These are phyloP conservation scores for Pythium rishiriense DNA, from an alignment of 352 stramenopile species.

Conservation along the genomic window DNA sequence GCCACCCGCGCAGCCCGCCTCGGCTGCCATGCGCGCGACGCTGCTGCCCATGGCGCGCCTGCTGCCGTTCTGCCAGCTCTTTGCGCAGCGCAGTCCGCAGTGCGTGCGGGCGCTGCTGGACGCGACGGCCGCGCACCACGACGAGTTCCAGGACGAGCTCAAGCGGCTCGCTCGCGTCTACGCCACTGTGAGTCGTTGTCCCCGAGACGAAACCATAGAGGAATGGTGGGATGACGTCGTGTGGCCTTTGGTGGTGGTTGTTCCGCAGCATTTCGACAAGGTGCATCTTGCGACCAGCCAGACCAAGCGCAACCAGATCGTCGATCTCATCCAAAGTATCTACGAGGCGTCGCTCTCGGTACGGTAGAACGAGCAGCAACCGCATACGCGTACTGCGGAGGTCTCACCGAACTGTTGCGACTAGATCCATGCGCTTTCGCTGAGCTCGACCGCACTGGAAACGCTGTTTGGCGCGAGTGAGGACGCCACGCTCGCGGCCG, in stretches of 20 bases:
- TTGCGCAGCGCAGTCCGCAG: conserved; percentile 9
- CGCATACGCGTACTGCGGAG: neutral
- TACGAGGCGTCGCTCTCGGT: conserved; percentile 55
- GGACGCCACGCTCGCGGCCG: conserved; percentile 27
- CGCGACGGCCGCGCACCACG: conserved; percentile 15
- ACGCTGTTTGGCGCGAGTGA: conserved; percentile 34
- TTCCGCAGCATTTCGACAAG: conserved; percentile 40
- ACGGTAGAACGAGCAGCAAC: neutral
- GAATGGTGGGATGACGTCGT: neutral
- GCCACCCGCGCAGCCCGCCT: neutral
- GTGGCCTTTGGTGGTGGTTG: neutral
- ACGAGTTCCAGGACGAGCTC: conserved; percentile 27
- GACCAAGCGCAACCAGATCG: conserved; percentile 38
- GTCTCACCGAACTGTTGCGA: neutral
- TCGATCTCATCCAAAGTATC: conserved; percentile 40
- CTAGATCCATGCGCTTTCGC: conserved; percentile 30
- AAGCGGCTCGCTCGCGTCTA: conserved; percentile 32
- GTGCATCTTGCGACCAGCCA: conserved; percentile 30
- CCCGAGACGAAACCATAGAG: neutral
- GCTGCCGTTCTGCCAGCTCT: conserved; percentile 61
- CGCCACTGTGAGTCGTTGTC: conserved; percentile 21
- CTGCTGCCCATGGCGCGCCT: conserved; percentile 60
- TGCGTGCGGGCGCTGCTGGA: conserved; percentile 12
- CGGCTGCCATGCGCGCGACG: conserved; percentile 24
- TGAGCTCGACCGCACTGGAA: conserved; percentile 21